phyloP scores from a whole-genome alignment of 441 rosid species.

The Bruguiera hainesii region DNA sequence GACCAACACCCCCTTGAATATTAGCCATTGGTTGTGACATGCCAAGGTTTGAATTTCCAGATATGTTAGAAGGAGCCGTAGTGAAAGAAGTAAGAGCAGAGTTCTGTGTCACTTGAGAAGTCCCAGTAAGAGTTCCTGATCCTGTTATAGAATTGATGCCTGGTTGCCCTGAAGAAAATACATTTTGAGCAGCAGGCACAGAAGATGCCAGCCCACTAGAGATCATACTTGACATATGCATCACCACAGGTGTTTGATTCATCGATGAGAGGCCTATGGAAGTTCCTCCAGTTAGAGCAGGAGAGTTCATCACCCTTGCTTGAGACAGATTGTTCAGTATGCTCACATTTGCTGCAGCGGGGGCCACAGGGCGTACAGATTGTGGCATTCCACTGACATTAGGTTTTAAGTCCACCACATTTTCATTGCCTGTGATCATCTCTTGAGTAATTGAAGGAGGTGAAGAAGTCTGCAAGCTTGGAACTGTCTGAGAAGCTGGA shows the following conservation, averaged over 20 bases:
- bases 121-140: constrained; percentile 63
- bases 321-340: constrained; percentile 88
- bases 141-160: constrained; percentile 59
- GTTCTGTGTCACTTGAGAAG: constrained; percentile 61
- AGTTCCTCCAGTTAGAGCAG: constrained; percentile 86
- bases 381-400: constrained; percentile 63
- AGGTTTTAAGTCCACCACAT: constrained; percentile 75
- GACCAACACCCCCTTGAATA: constrained; percentile 44
- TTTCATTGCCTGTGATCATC: constrained; percentile 53
- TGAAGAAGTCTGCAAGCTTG: constrained; percentile 81
- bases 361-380: constrained; percentile 63
- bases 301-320: constrained; percentile 84
- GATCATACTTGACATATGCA: constrained; percentile 98
- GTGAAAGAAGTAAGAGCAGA: constrained; percentile 59
- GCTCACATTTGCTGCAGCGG: constrained; percentile 85
- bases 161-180: constrained; percentile 72
- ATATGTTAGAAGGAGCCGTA: constrained; percentile 53
- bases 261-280: constrained; percentile 68
- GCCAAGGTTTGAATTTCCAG: constrained; percentile 66
- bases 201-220: constrained; percentile 87
- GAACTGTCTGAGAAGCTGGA: constrained; percentile 65
- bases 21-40: constrained; percentile 66
- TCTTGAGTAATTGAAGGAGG: constrained; percentile 79
- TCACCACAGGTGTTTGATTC: constrained; percentile 81
- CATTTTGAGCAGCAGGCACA: constrained; percentile 72